Conservation (phyloP, 805 yeast genomes). For the Blastobotrys mokoenaii region DNA sequence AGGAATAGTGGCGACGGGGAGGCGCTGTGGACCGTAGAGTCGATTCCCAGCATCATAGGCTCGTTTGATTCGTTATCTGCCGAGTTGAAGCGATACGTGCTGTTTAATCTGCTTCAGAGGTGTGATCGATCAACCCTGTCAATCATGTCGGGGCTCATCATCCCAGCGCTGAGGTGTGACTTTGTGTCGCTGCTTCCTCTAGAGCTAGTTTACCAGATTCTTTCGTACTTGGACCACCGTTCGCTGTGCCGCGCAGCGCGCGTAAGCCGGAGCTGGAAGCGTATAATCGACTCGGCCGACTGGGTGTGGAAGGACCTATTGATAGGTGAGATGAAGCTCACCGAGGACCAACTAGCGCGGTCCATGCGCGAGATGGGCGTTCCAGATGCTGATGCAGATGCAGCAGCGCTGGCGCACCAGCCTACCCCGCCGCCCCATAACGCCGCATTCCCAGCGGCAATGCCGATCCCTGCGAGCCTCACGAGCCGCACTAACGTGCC, state of each 20-base stretch:
- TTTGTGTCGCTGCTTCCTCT: constrained; percentile 60
- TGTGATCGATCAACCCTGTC: constrained; percentile 57
- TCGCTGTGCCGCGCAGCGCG: constrained; percentile 53
- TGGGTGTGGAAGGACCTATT: constrained; percentile 65
- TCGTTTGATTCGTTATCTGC: constrained; percentile 34
- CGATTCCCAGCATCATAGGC: constrained; percentile 21
- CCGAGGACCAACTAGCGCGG: constrained; percentile 19
- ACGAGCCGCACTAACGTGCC: no score
- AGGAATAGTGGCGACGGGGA: background rate
- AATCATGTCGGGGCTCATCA: constrained; percentile 44
- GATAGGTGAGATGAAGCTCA: constrained; percentile 45
- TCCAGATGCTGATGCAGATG: no score
- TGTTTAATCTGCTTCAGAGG: constrained; percentile 46
- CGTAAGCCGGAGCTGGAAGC: constrained; percentile 66
- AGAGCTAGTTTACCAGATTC: constrained; percentile 61
- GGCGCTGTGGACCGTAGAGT: background rate
- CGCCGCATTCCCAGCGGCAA: no score
- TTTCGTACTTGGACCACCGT: constrained; percentile 53
- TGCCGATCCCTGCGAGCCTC: no score
- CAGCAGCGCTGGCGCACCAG: no score
- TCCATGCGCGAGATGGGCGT: no score
- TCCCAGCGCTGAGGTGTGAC: constrained; percentile 60
- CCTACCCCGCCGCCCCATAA: no score
- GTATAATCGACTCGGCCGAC: constrained; percentile 49
- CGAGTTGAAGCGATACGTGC: constrained; percentile 41